A percentile compares a stretch with the other conserved stretches of the same genome.
phyloP scores from a whole-genome alignment of 768 basidiomycete genomes.

The Cystofilobasidium macerans region DNA sequence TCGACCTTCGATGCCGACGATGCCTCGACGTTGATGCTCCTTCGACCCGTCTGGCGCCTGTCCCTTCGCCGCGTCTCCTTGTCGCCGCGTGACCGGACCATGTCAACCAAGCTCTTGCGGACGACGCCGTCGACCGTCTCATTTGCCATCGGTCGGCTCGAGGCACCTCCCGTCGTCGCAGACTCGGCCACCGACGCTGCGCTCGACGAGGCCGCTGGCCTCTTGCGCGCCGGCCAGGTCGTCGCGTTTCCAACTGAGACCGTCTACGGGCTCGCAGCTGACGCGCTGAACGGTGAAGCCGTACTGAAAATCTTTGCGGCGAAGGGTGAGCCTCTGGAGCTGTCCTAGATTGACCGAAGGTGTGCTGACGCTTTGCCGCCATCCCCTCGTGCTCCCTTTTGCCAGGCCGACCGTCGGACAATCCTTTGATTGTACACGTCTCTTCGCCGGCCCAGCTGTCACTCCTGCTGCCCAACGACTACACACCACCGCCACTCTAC shows the following conservation, averaged over 20 bases:
- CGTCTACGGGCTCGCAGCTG: constrained; percentile 92
- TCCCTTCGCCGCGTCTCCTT: too few species aligned
- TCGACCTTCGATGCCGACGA: too few species aligned
- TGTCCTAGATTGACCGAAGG: background rate
- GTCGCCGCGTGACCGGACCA: background rate
- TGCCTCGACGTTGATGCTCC: constrained; percentile 1
- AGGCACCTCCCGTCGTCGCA: constrained; percentile 14
- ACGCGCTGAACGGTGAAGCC: constrained; percentile 56
- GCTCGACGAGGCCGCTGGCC: constrained; percentile 46
- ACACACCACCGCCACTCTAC: constrained; percentile 55
- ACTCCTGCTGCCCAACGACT: constrained; percentile 55
- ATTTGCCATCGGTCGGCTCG: constrained; percentile 9
- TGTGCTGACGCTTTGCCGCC: constrained; percentile 1
- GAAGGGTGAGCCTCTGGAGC: constrained; percentile 45
- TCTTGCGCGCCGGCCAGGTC: constrained; percentile 34
- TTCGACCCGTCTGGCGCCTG: background rate
- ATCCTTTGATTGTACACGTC: constrained; percentile 94
- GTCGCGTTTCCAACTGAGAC: constrained; percentile 96
- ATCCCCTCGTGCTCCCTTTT: too few species aligned
- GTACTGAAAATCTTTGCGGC: constrained; percentile 65
- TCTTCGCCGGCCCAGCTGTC: constrained; percentile 56
- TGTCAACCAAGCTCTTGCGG: constrained; percentile 21
- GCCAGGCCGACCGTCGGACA: constrained; percentile 69
- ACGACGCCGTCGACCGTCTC: constrained; percentile 23
- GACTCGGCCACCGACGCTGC: constrained; percentile 31